Evolutionary conservation across 2,329 filamentous ascomycete genomes (phyloP), one percentile per base, ranked within the genome.

Genomic region (Thyridium curvatum): DNA sequence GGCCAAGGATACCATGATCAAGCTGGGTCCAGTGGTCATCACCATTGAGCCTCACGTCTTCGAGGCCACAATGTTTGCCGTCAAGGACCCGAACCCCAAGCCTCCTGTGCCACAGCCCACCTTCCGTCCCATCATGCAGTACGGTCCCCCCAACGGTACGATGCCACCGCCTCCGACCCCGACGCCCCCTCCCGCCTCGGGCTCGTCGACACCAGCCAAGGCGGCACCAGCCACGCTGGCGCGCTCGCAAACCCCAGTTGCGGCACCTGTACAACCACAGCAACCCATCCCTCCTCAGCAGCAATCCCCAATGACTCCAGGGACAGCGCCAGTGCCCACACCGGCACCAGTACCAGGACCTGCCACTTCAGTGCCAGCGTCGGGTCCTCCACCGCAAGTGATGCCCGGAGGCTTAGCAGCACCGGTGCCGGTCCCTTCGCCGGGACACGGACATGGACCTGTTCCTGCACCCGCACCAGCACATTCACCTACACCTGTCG

Each of bases 41-140:
- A 83, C 79, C 16, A 79, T 90, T 43, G 86, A 90, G 58, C 87
- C 87, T 33, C 85, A 93, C 54, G 76, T 85, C 32, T 78, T 93
- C 49, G 84, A 89, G 48, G 85, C 84, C 13, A 82, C 76, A 34
- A 77, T 89, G 67, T 89, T 74, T 53, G 74, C 76, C 15, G 79
- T 88, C 42, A 84, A 85, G 52, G 81, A 84, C 38, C 21, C 21
- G 21, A 26, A 26, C 10, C 68, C 73, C 8, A 78, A 76, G 46
- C 68, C 65, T 8, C 58, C 65, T 36, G 59, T 65, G 30, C 59
- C 64, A 17, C 62, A 59, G 43, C 62, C 53, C 41, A 45, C 53
- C 8, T 60, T 64, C 42, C 72, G 79, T 32, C 79, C 79, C 3
- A 69, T 82, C 30, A 62, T 83, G 40, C 79, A 83, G 51, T 84